Base-by-base conservation (phyloP, 2,329 filamentous ascomycete genomes). In the Sporothrix schenckii region DNA sequence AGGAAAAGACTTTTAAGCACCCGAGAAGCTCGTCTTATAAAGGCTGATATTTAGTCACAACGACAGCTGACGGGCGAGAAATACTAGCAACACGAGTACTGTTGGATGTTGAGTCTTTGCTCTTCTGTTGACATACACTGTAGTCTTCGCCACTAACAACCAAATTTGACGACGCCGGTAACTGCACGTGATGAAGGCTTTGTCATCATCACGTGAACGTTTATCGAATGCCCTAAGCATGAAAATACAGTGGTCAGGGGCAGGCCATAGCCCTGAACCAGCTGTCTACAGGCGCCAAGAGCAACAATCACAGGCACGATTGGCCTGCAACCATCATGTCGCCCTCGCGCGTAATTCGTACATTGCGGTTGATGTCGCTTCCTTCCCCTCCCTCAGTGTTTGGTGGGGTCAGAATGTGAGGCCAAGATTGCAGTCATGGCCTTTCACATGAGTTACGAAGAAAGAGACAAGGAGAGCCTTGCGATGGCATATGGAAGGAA, bases 171-270 rank as follows among this genome's bases (percentile, higher is more conserved):
- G 2, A 24, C 24, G n/a, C n/a, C 6, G 41, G 11, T 14, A n/a
- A 61, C 14, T 1, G 11, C 61, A 65, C 61, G 61, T 65, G 61
- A 50, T 30, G 3, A 2, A 1, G 2, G 6, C 39, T 47, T 16
- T 58, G 58, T 63, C 39, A 47, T 14, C 58, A 47, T 14, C 63
- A 66, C 63, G 63, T 66, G 63, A 66, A 10, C 14, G 6, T 13
- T 50, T 6, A 0, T 34, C 2, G 16, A 21, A 21, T 65, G 61
- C 61, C 61, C 61, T 65, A 65, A 50, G 19, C 24, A 13, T 5
- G 24, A 50, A 65, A 65, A 21, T 50, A 65, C 44, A 65, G 61
- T 30, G 47, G 47, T 47, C 21, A 19, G 44, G 14, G n/a, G 39
- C 34, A 44, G 56, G 34, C 56, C 21, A 16, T 1, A n/a, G 21